phyloP scores from a whole-genome alignment of 2,329 filamentous ascomycete species.

The Alternaria triticimaculans region DNA sequence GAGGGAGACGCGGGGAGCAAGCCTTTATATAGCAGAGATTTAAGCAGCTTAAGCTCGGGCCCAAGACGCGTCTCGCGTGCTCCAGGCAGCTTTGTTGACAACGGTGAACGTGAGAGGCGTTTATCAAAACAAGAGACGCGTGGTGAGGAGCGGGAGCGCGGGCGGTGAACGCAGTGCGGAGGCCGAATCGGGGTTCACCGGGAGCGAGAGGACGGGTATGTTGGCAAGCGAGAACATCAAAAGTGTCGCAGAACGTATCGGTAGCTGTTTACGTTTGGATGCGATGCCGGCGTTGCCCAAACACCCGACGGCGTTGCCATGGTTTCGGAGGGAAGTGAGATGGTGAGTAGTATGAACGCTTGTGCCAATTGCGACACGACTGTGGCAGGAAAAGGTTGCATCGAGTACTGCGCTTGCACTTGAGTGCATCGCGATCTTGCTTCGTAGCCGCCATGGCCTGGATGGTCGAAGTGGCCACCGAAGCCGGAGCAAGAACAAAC shows the following conservation, averaged over 20 bases:
- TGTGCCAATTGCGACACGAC: background rate
- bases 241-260: background rate
- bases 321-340: background rate
- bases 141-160: background rate
- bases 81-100: background rate
- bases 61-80: background rate
- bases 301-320: background rate
- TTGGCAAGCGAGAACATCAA: background rate
- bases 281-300: background rate
- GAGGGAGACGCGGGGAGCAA: background rate
- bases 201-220: background rate
- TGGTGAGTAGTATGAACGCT: background rate
- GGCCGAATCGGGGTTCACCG: background rate
- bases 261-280: background rate
- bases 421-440: background rate
- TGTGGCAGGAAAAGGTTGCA: background rate
- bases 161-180: background rate
- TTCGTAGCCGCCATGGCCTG: background rate
- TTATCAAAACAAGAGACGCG: background rate
- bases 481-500: background rate
- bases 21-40: background rate
- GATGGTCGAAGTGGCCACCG: background rate
- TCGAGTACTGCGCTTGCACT: background rate
- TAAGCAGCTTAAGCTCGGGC: background rate
- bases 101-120: background rate